phyloP scores from a whole-genome alignment of 202 grass and related monocot genomes.

The Cymbopogon flexuosus region DNA sequence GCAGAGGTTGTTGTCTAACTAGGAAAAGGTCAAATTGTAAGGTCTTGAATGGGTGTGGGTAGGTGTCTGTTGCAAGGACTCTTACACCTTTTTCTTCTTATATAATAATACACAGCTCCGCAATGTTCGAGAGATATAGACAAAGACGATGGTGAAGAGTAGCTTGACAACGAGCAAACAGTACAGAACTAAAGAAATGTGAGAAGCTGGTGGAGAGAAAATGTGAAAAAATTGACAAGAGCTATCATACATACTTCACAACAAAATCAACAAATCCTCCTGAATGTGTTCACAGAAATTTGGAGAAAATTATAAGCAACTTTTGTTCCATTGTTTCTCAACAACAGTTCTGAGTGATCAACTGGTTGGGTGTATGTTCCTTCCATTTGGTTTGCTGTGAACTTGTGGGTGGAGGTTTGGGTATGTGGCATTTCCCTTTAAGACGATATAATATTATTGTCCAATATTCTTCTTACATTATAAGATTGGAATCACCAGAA shows the following conservation, averaged over 20 bases:
- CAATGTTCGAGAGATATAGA: neutral
- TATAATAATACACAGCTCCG: neutral
- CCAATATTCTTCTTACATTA: conserved; percentile 15
- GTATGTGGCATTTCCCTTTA: neutral
- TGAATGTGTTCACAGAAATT: neutral
- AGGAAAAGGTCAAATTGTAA: neutral
- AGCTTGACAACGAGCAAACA: neutral
- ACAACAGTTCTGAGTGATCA: neutral
- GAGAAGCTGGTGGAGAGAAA: neutral
- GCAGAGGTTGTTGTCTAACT: neutral
- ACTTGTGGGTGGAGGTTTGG: neutral
- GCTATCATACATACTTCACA: neutral
- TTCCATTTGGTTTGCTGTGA: conserved; percentile 1
- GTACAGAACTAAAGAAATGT: neutral
- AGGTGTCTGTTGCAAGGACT: neutral
- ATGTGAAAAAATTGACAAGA: neutral
- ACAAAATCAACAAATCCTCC: conserved; percentile 17
- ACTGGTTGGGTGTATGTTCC: neutral
- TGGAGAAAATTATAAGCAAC: neutral
- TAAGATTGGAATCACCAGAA: neutral
- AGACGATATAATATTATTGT: conserved; percentile 3
- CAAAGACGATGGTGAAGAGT: conserved; percentile 17
- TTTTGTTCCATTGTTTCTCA: conserved; percentile 1
- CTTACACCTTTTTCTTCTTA: neutral
- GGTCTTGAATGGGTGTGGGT: neutral